A percentile compares a stretch with the other conserved stretches of the same genome.
Evolutionary conservation across 257 asterid genomes (phyloP).

Genomic region (Verbascum thapsus): DNA sequence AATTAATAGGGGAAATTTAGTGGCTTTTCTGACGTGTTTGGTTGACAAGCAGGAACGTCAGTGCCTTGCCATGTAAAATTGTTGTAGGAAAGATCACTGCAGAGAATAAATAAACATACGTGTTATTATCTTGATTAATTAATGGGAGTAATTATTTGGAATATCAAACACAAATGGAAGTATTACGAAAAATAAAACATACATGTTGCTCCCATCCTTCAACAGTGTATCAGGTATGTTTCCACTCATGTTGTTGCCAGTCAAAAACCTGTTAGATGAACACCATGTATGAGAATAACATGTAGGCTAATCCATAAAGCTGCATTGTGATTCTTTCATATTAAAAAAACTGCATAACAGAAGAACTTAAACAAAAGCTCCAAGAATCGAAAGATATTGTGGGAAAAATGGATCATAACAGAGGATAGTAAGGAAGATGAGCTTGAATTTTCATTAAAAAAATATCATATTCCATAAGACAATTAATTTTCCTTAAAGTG

Average conservation of each 20-base stretch:
- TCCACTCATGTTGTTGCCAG: slow-evolving; percentile 74
- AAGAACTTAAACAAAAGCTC: background rate
- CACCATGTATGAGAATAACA: slow-evolving; percentile 13
- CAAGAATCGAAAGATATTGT: background rate
- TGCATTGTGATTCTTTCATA: background rate
- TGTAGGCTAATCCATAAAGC: background rate
- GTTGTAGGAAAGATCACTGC: slow-evolving; percentile 92
- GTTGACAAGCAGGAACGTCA: slow-evolving; percentile 65
- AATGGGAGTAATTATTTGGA: no score
- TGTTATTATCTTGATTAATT: slow-evolving; percentile 16
- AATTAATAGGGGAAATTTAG: slow-evolving; percentile 19
- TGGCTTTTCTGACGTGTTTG: slow-evolving; percentile 44
- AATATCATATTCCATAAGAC: slow-evolving; percentile 3
- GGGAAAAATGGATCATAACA: no score
- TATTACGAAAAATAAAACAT: slow-evolving; percentile 43
- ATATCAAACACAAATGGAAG: no score
- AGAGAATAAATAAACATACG: slow-evolving; percentile 17
- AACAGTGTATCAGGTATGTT: slow-evolving; percentile 62
- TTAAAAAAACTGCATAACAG: slow-evolving; percentile 5
- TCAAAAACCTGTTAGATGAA: slow-evolving; percentile 48
- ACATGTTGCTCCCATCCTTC: slow-evolving; percentile 69
- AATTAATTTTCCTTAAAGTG: background rate
- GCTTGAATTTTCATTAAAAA: background rate
- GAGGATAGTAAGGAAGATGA: background rate
- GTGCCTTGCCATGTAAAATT: slow-evolving; percentile 75